These are phyloP conservation scores for Bonia amplexicaulis DNA, from an alignment of 176 grass and related monocot species.

Conservation along the genomic window DNA sequence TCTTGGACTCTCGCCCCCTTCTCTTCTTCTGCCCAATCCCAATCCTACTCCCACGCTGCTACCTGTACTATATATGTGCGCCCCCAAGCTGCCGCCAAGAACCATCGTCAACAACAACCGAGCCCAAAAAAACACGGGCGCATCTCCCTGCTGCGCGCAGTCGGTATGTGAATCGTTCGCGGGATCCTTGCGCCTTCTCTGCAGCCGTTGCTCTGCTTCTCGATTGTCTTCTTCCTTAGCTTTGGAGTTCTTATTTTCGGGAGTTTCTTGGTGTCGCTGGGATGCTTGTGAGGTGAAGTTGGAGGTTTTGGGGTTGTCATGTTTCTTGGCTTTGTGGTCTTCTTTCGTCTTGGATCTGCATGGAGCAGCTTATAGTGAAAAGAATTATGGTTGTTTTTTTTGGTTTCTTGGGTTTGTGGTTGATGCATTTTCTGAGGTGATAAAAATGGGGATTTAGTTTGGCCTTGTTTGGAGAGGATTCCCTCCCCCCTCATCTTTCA, in stretches of 20 bases:
- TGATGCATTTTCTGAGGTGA: not conserved
- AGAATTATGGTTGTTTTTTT: not conserved
- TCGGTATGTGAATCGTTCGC: not conserved
- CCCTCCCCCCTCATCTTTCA: too few species aligned
- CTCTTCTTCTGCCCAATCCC: not conserved
- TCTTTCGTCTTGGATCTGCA: not conserved
- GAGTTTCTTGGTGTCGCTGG: not conserved
- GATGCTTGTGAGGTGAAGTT: too few species aligned
- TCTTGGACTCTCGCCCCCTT: not conserved
- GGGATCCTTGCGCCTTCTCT: not conserved
- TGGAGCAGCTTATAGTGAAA: not conserved
- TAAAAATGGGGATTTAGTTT: not conserved
- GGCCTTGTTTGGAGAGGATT: too few species aligned
- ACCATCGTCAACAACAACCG: not conserved
- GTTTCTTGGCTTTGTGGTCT: not conserved
- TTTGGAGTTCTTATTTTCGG: too few species aligned
- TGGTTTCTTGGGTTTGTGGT: not conserved
- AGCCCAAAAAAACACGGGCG: not conserved
- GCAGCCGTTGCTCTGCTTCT: not conserved
- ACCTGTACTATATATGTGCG: not conserved
- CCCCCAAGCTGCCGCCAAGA: not conserved
- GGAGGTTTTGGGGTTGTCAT: not conserved
- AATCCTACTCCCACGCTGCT: not conserved
- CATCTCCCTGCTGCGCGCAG: not conserved
- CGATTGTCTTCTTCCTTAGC: too few species aligned